phyloP scores from a whole-genome alignment of 495 filamentous ascomycete genomes.

The Entonaema liquescens region DNA sequence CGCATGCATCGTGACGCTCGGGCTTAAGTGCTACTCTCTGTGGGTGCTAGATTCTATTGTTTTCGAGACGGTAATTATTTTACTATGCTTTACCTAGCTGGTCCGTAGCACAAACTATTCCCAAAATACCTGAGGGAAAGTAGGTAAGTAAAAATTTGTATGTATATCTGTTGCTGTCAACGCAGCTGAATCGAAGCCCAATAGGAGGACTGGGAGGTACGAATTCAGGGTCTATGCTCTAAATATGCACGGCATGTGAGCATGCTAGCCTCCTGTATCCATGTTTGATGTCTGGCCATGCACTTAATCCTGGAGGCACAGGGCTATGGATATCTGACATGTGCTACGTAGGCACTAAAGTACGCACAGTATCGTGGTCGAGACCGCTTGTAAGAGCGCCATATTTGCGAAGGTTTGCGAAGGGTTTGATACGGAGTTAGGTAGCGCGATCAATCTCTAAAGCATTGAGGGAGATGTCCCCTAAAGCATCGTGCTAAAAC shows the following conservation, averaged over 20 bases:
- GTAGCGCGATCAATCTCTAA: constrained; percentile 16
- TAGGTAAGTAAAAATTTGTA: background rate
- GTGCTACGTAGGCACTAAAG: constrained; percentile 1
- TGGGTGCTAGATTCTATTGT: constrained; percentile 14
- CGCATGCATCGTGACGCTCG: constrained; percentile 18
- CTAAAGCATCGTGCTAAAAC: constrained; percentile 12
- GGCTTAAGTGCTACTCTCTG: constrained; percentile 25
- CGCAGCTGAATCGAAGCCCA: constrained; percentile 29
- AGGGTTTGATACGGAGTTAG: constrained; percentile 11
- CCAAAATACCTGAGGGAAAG: background rate
- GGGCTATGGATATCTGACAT: constrained; percentile 37
- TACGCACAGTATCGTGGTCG: constrained; percentile 24
- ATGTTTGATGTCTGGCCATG: constrained; percentile 26
- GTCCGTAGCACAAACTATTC: constrained; percentile 23
- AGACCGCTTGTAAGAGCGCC: constrained; percentile 22
- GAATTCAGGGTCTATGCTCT: constrained; percentile 31
- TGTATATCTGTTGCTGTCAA: constrained; percentile 7
- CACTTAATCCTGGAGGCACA: constrained; percentile 24
- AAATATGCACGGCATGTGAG: constrained; percentile 41
- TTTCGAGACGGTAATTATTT: background rate
- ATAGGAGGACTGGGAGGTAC: constrained; percentile 15
- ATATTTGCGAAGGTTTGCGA: constrained; percentile 15
- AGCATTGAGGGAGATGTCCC: background rate
- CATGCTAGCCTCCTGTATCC: constrained; percentile 22
- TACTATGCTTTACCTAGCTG: constrained; percentile 9